Percentiles rank a stretch among this genome's conserved stretches.
These are phyloP conservation scores for Tetrapyrgos nigripes DNA, from an alignment of 1,284 basidiomycete species.

Conservation along the genomic window DNA sequence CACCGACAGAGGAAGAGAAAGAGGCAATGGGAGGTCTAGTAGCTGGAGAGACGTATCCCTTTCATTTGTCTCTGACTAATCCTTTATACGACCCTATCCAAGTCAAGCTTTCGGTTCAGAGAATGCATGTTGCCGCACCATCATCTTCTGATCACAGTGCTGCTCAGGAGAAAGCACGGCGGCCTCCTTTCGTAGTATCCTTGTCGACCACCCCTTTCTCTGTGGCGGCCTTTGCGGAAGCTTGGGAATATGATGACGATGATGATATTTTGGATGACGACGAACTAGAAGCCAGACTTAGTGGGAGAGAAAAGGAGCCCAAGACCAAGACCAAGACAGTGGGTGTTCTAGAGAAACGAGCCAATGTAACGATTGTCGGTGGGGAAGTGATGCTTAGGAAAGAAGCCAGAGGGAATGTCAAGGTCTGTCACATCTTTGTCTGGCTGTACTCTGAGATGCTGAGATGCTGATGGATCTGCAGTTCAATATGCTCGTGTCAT, in stretches of 20 bases:
- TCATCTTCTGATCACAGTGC: constrained; percentile 42
- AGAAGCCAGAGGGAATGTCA: constrained; percentile 75
- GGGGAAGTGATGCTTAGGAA: constrained; percentile 84
- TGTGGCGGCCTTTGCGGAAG: constrained; percentile 89
- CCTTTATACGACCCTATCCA: constrained; percentile 94
- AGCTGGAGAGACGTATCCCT: constrained; percentile 82
- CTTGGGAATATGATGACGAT: constrained; percentile 95
- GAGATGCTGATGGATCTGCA: constrained; percentile 37
- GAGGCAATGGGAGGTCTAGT: constrained; percentile 55
- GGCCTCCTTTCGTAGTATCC: constrained; percentile 78
- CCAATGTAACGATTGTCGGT: constrained; percentile 85
- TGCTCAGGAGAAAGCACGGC: constrained; percentile 57
- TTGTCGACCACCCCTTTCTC: constrained; percentile 80
- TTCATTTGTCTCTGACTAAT: constrained; percentile 90
- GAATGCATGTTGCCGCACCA: constrained; percentile 49
- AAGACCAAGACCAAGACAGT: constrained; percentile 68
- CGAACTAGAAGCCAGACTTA: constrained; percentile 46
- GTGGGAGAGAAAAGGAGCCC: constrained; percentile 49
- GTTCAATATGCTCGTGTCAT: constrained; percentile 93
- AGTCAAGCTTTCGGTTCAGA: constrained; percentile 80
- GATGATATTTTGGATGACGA: constrained; percentile 83
- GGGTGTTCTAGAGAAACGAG: constrained; percentile 84
- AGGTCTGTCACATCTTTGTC: constrained; percentile 52
- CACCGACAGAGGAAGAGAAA: constrained; percentile 47
- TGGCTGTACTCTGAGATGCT: neutral